Evolutionary conservation across 176 grass and related monocot genomes (phyloP), one percentile per base, ranked within the genome.

Genomic region (Puya raimondii): DNA sequence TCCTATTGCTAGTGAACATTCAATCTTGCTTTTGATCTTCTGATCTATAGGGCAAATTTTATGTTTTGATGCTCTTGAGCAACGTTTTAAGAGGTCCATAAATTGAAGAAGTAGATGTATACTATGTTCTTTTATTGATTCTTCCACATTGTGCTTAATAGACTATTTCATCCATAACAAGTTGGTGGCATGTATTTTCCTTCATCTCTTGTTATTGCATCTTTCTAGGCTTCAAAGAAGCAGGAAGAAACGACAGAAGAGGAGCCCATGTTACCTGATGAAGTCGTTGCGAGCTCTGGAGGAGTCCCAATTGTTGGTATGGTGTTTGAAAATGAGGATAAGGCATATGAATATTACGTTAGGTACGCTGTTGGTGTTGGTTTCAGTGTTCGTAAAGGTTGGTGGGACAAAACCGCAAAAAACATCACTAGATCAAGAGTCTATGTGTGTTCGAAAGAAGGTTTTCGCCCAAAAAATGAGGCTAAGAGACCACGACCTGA

Each of bases 291-390:
- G 56, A 85, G 78, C 68, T 70, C 92, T 61, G 89, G 86, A 59
- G 92, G 92, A 83, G 73, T 92, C 47, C 88, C 92, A 29, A 85
- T 96, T 76, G 68, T 96, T 78, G 88, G 92, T 65, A 89, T 96
- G 88, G 76, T 81, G 48, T 96, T 96, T 20, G 81, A 87, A 83
- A 87, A 74, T 73, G 92, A 92, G 76, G 92, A 92, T 50, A 96
- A 85, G 65, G 81, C 88, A 23, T 96, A 87, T 33, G 79, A 89
- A 25, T 92, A 92, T 85, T 96, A 96, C 69, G 68, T 87, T 54
- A 92, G 72, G 48, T 96, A 96, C 70, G 88, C 92, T 48, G 86
- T 83, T 81, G 87, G 80, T 76, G 58, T 85, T 49, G 92, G 92
- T 65, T 96, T 92, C 69, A 83, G 88, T 75, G 81, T 96, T 27